Conservation (phyloP, 345 rosid species). For the Diplotaxis tenuifolia region DNA sequence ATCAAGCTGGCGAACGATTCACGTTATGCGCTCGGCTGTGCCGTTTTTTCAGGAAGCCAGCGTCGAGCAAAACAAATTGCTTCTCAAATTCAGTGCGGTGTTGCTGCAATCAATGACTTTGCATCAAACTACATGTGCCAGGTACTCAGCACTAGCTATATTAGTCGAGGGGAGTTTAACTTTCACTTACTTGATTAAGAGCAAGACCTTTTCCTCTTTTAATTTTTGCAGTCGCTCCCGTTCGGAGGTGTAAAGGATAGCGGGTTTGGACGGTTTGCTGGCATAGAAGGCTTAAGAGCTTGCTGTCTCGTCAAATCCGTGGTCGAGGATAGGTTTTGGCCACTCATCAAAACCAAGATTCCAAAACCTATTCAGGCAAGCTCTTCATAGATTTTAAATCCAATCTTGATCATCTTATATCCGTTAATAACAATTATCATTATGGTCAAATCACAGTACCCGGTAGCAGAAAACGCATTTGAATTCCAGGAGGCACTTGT, state of each 20-base stretch:
- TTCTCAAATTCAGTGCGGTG: constrained; percentile 82
- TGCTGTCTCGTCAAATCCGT: constrained; percentile 94
- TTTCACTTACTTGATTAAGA: not conserved
- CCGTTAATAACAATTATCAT: constrained; percentile 3
- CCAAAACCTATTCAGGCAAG: constrained; percentile 93
- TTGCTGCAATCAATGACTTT: constrained; percentile 92
- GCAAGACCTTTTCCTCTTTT: not conserved
- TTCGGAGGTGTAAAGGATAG: constrained; percentile 97
- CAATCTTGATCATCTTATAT: not conserved
- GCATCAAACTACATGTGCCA: constrained; percentile 93
- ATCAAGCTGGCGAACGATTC: constrained; percentile 85
- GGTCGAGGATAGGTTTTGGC: constrained; percentile 98
- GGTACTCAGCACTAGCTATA: constrained; percentile 44
- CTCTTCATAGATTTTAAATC: not conserved
- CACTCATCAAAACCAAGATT: constrained; percentile 77
- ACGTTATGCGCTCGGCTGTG: constrained; percentile 92
- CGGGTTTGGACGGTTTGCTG: constrained; percentile 96
- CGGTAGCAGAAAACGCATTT: constrained; percentile 79
- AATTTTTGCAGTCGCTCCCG: constrained; percentile 72
- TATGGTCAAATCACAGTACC: constrained; percentile 53
- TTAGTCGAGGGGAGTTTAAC: not conserved
- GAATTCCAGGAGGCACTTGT: constrained; percentile 86
- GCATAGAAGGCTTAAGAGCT: constrained; percentile 90
- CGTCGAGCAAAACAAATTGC: constrained; percentile 75
- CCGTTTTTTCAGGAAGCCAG: constrained; percentile 84